Evolutionary conservation across 2,329 filamentous ascomycete genomes (phyloP).

Genomic region (Tolypocladium sp.): DNA sequence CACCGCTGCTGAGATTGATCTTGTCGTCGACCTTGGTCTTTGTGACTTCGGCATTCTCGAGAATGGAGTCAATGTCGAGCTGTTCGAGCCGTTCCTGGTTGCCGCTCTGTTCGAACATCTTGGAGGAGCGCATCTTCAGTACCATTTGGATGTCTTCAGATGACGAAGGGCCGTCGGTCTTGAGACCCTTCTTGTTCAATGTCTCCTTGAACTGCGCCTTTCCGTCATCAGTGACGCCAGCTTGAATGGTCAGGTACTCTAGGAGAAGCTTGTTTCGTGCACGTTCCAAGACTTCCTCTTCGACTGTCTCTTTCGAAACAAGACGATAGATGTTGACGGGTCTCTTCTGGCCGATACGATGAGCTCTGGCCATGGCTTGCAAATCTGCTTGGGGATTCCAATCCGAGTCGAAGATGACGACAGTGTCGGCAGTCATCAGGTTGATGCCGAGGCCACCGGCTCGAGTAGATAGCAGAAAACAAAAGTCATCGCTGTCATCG

Average conservation of each 20-base stretch:
- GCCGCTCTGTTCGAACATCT: slow-evolving; percentile 95
- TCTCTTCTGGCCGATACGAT: slow-evolving; percentile 93
- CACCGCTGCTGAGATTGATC: slow-evolving; percentile 84
- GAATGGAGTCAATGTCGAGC: slow-evolving; percentile 92
- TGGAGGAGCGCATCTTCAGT: slow-evolving; percentile 94
- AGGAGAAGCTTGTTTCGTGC: slow-evolving; percentile 96
- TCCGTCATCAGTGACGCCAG: slow-evolving; percentile 91
- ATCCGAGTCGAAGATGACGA: slow-evolving; percentile 95
- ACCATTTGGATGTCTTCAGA: slow-evolving; percentile 95
- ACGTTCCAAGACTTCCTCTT: slow-evolving; percentile 93
- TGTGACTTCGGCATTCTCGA: slow-evolving; percentile 94
- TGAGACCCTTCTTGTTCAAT: slow-evolving; percentile 67
- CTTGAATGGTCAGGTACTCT: slow-evolving; percentile 94
- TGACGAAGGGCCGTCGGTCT: slow-evolving; percentile 73
- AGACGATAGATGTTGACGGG: slow-evolving; percentile 94
- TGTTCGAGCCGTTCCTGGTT: slow-evolving; percentile 96
- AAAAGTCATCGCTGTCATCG: slow-evolving; percentile 92
- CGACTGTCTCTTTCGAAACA: slow-evolving; percentile 95
- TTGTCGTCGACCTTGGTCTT: slow-evolving; percentile 93
- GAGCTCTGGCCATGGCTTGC: slow-evolving; percentile 96
- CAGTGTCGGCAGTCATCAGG: slow-evolving; percentile 95
- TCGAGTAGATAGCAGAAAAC: slow-evolving; percentile 88
- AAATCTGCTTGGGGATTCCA: slow-evolving; percentile 99
- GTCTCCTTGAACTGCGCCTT: slow-evolving; percentile 69
- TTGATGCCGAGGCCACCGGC: slow-evolving; percentile 98